phyloP scores from a whole-genome alignment of 1,284 basidiomycete species.

The Sporisorium graminicola region DNA sequence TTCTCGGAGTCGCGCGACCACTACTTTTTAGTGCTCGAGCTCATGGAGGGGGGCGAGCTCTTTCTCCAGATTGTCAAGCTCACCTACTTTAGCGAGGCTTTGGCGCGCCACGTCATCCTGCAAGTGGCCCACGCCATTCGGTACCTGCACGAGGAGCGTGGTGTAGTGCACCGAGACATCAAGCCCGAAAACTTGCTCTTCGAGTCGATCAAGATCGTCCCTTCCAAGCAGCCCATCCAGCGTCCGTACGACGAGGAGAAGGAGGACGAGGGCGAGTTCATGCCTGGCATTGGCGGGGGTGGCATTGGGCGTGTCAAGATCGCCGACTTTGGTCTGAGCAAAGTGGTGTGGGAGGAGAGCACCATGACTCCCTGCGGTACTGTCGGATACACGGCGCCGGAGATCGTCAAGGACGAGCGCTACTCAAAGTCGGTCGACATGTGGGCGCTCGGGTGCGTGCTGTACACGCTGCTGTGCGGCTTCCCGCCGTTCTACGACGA shows the following conservation, averaged over 20 bases:
- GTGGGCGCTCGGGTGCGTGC: constrained; percentile 99
- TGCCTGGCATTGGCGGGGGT: constrained; percentile 89
- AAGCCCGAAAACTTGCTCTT: constrained; percentile 99
- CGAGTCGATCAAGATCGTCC: constrained; percentile 90
- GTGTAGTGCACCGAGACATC: constrained; percentile 98
- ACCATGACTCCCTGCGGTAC: constrained; percentile 99
- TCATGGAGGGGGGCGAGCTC: constrained; percentile 86
- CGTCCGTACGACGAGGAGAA: constrained; percentile 96
- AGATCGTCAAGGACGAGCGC: constrained; percentile 99
- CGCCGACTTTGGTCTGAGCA: constrained; percentile 97
- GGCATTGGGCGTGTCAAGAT: constrained; percentile 99
- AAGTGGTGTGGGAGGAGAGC: constrained; percentile 98
- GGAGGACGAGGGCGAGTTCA: constrained; percentile 97
- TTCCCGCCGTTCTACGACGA: constrained; percentile 99
- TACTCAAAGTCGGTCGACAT: constrained; percentile 99
- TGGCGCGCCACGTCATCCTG: constrained; percentile 86
- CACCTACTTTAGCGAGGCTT: constrained; percentile 91
- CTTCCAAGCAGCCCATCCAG: constrained; percentile 81
- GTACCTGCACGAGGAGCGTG: constrained; percentile 96
- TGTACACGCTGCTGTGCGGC: constrained; percentile 98
- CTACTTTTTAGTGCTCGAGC: constrained; percentile 93
- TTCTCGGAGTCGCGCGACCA: constrained; percentile 85
- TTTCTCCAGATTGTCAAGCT: constrained; percentile 99
- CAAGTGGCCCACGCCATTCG: constrained; percentile 96
- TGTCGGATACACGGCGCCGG: constrained; percentile 98